Base-by-base conservation (phyloP, 2,329 filamentous ascomycete genomes). In the Penicillium nordicum region DNA sequence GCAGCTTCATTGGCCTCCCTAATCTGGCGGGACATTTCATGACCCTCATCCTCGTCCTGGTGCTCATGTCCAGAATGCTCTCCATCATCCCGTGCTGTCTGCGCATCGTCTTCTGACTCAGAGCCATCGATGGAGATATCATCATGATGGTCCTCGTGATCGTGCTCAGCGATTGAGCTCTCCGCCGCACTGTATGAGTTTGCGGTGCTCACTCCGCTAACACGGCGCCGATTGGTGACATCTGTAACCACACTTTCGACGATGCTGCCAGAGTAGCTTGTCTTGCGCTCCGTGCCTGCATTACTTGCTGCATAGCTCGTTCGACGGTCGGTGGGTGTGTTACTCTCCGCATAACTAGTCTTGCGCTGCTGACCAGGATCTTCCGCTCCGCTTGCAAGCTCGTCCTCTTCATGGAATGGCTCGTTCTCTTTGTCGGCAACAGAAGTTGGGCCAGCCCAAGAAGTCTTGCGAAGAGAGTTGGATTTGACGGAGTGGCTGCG, bases 401-500 rank as follows among this genome's bases (percentile, higher is more conserved):
- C 85, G 58, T 89, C 86, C 46, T 81, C 82, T 68, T 89, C 86
- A n/a, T 80, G 79, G 38, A 88, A 76, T 5, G 76, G 74, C 37
- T 86, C 76, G 61, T 88, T 88, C 68, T 88, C 86, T 71, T 88
- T 87, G 67, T 80, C 77, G 9, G 74, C 71, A 36, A 73, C 59
- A 5, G 73, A 74, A 48, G 63, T 71, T 32, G 74, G 78, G 16
- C 82, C 83, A 30, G 82, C 84, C 88, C 88, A 91, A 67, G 88
- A 90, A 42, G 81, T 78, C 74, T 92, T 91, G 46, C 88, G 81
- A 45, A 84, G 70, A 0, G 78, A 76, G 29, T 85, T 80, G 23
- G 84, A 84, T 65, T 89, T 87, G 63, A 91, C 88, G 56, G 88
- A 92, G 70, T 92, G 88, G 71, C 88, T 92, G 58, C 89, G 83